Percentiles rank a stretch among this genome's conserved stretches.
These are phyloP conservation scores for Fusarium praegraminearum DNA, from an alignment of 2,329 filamentous ascomycete genomes.

Conservation along the genomic window DNA sequence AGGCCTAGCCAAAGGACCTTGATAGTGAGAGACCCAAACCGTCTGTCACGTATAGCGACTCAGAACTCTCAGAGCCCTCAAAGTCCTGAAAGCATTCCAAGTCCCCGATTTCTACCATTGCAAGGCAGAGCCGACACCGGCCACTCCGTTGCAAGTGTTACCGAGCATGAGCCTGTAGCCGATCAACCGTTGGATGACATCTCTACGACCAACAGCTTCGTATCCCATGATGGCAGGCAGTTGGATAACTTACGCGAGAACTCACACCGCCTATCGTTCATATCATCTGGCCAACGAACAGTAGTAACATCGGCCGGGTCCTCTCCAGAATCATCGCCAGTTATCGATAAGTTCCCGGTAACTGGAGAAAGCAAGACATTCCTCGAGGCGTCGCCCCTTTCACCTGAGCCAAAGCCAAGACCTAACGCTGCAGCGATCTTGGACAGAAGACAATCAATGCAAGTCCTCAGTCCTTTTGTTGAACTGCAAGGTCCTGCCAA, in stretches of 20 bases:
- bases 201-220: conserved; percentile 68
- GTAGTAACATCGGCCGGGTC: conserved; percentile 66
- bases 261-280: conserved; percentile 67
- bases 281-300: conserved; percentile 72
- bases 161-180: conserved; percentile 46
- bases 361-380: conserved; percentile 37
- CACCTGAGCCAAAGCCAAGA: conserved; percentile 57
- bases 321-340: conserved; percentile 69
- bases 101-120: conserved; percentile 30
- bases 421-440: conserved; percentile 66
- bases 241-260: conserved; percentile 69
- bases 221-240: conserved; percentile 69
- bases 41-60: conserved; percentile 54
- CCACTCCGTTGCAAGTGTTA: conserved; percentile 28
- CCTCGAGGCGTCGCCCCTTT: conserved; percentile 40
- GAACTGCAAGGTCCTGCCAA: conserved; percentile 53
- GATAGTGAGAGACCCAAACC: conserved; percentile 62
- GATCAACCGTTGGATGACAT: conserved; percentile 64
- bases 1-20: conserved; percentile 61
- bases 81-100: conserved; percentile 21
- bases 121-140: conserved; percentile 28
- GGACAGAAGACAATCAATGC: conserved; percentile 65
- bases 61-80: conserved; percentile 35
- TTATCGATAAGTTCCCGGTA: conserved; percentile 61
- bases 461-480: conserved; percentile 58